Evolutionary conservation across 495 filamentous ascomycete genomes (phyloP).

Genomic region (Aspergillus heteromorphus): DNA sequence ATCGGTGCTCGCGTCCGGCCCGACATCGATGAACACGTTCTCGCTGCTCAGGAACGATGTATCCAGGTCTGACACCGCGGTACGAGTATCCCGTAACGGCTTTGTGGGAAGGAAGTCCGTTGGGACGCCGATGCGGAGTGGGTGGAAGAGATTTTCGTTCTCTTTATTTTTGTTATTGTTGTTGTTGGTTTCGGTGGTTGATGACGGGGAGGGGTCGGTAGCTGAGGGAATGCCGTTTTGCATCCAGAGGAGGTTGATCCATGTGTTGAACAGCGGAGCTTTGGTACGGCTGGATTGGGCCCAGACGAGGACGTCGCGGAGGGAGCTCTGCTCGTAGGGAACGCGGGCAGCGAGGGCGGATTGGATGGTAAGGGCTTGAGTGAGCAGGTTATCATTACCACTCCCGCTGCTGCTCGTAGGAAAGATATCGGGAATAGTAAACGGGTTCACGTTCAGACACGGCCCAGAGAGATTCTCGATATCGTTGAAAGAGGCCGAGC

Average conservation of each 20-base stretch:
- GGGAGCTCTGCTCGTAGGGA: conserved; percentile 26
- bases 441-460: conserved; percentile 28
- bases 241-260: conserved; percentile 32
- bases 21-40: conserved; percentile 30
- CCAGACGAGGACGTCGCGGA: conserved; percentile 21
- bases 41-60: conserved; percentile 19
- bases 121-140: conserved; percentile 19
- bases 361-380: conserved; percentile 17
- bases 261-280: conserved; percentile 25
- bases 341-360: conserved; percentile 23
- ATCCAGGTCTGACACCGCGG: conserved; percentile 19
- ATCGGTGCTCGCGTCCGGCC: conserved; percentile 18
- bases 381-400: not conserved
- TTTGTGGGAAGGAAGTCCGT: conserved; percentile 21
- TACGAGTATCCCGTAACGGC: conserved; percentile 6
- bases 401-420: not conserved
- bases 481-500: conserved; percentile 19
- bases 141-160: conserved; percentile 12
- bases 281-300: too few relatives aligned
- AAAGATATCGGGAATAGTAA: conserved; percentile 12
- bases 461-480: conserved; percentile 21
- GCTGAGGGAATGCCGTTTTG: conserved; percentile 12
- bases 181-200: not conserved
- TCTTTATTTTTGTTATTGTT: not conserved
- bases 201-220: not conserved